Evolutionary conservation across 2,329 filamentous ascomycete species (phyloP).

Genomic region (Ramularia endophylla): DNA sequence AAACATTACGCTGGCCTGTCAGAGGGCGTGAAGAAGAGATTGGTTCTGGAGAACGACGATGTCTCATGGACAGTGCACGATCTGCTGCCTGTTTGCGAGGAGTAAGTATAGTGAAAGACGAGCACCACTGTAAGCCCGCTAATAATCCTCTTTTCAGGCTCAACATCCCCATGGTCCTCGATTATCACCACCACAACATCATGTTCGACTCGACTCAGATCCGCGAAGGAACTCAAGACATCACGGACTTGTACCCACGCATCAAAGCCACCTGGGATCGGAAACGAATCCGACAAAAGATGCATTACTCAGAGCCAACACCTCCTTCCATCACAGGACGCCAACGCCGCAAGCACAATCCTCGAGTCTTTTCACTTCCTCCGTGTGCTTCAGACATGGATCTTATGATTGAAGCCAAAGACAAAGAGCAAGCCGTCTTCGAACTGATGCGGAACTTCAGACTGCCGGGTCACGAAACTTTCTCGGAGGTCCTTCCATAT

Average conservation of each 20-base stretch:
- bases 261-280: slow-evolving; percentile 79
- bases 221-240: slow-evolving; percentile 78
- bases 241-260: slow-evolving; percentile 65
- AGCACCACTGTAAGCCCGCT: slow-evolving; percentile 79
- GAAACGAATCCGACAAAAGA: slow-evolving; percentile 85
- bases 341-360: slow-evolving; percentile 78
- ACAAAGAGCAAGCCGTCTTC: slow-evolving; percentile 95
- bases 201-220: slow-evolving; percentile 67
- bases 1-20: slow-evolving; percentile 65
- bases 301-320: slow-evolving; percentile 88
- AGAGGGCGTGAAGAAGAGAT: slow-evolving; percentile 65
- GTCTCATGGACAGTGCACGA: slow-evolving; percentile 92
- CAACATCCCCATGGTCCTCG: slow-evolving; percentile 30
- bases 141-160: neutral
- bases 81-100: slow-evolving; percentile 80
- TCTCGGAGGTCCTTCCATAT: slow-evolving; percentile 73
- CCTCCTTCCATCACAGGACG: slow-evolving; percentile 68
- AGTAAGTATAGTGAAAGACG: slow-evolving; percentile 33
- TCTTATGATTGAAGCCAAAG: slow-evolving; percentile 98
- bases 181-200: slow-evolving; percentile 96
- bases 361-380: slow-evolving; percentile 71
- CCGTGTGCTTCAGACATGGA: slow-evolving; percentile 82
- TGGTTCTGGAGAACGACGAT: slow-evolving; percentile 93
- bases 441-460: slow-evolving; percentile 86
- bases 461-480: slow-evolving; percentile 68